Evolutionary conservation across 1,139 yeast species (phyloP).

Genomic region (Protomyces inouyei): DNA sequence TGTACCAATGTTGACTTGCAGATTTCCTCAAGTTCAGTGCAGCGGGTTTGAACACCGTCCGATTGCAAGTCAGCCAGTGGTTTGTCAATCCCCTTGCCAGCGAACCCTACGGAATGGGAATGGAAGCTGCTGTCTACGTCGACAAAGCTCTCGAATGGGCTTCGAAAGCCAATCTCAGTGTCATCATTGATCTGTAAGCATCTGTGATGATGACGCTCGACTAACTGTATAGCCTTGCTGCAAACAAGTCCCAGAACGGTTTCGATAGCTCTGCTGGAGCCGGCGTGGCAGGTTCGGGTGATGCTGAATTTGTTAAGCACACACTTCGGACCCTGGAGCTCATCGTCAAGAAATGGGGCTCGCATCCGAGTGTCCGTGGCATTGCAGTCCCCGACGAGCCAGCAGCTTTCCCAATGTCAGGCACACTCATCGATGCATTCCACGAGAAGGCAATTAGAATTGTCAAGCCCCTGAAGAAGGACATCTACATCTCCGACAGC

Average conservation of each 20-base stretch:
- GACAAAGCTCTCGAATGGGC: too few relatives aligned
- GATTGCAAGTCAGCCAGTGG: slow-evolving; percentile 97
- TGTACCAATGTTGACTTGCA: slow-evolving; percentile 31
- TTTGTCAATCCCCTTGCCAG: slow-evolving; percentile 59
- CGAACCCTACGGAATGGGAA: slow-evolving; percentile 58
- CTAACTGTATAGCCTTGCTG: too few relatives aligned
- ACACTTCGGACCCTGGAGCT: slow-evolving; percentile 50
- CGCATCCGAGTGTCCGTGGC: slow-evolving; percentile 68
- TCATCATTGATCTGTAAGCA: too few relatives aligned
- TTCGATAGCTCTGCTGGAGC: slow-evolving; percentile 90
- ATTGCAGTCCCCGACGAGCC: slow-evolving; percentile 89
- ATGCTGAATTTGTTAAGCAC: slow-evolving; percentile 45
- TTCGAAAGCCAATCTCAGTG: too few relatives aligned
- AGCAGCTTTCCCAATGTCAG: slow-evolving; percentile 59
- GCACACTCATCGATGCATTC: slow-evolving; percentile 55
- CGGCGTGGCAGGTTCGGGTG: slow-evolving; percentile 51
- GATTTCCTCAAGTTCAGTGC: slow-evolving; percentile 45
- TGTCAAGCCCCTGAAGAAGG: not conserved
- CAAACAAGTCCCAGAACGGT: slow-evolving; percentile 68
- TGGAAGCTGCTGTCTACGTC: slow-evolving; percentile 44
- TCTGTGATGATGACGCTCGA: too few relatives aligned
- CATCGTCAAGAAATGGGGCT: slow-evolving; percentile 54
- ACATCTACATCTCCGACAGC: not conserved
- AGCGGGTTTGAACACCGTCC: slow-evolving; percentile 70
- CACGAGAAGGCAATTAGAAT: slow-evolving; percentile 38